Evolutionary conservation across 1,284 basidiomycete genomes (phyloP).

Genomic region (Marasmius sp.): DNA sequence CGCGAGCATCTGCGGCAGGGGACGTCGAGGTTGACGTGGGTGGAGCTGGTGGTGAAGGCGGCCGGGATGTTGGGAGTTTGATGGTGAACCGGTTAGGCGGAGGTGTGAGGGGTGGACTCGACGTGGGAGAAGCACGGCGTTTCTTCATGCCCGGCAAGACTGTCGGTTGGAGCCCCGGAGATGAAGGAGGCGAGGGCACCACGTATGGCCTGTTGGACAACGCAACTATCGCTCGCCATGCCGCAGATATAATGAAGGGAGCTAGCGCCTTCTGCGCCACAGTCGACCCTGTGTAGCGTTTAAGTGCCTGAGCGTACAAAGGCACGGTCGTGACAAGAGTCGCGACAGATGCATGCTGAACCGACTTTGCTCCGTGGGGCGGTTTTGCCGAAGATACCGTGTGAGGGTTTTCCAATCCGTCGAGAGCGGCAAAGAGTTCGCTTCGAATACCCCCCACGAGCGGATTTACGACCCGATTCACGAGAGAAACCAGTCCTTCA

Average conservation of each 20-base stretch:
- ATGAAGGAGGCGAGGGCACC: slow-evolving; percentile 41
- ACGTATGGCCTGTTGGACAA: slow-evolving; percentile 56
- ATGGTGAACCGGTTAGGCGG: slow-evolving; percentile 61
- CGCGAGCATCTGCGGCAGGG: slow-evolving; percentile 56
- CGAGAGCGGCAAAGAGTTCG: slow-evolving; percentile 60
- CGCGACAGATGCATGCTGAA: slow-evolving; percentile 58
- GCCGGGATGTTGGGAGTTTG: slow-evolving; percentile 67
- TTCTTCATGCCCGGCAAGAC: slow-evolving; percentile 35
- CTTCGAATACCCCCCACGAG: slow-evolving; percentile 60
- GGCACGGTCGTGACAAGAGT: slow-evolving; percentile 59
- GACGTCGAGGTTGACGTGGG: slow-evolving; percentile 40
- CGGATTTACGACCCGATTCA: slow-evolving; percentile 65
- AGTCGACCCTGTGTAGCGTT: slow-evolving; percentile 52
- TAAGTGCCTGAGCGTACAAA: slow-evolving; percentile 56
- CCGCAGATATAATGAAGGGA: slow-evolving; percentile 65
- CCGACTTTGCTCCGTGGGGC: slow-evolving; percentile 33
- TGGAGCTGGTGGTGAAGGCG: slow-evolving; percentile 54
- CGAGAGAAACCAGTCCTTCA: slow-evolving; percentile 64
- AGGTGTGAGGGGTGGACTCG: slow-evolving; percentile 57
- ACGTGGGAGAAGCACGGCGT: slow-evolving; percentile 37
- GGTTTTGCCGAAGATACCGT: slow-evolving; percentile 32
- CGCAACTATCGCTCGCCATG: slow-evolving; percentile 73
- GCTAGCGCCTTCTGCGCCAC: slow-evolving; percentile 61
- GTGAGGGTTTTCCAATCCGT: slow-evolving; percentile 53
- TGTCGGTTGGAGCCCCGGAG: slow-evolving; percentile 35